Conservation (phyloP, 805 yeast genomes). For the Hanseniaspora taiwanica region DNA sequence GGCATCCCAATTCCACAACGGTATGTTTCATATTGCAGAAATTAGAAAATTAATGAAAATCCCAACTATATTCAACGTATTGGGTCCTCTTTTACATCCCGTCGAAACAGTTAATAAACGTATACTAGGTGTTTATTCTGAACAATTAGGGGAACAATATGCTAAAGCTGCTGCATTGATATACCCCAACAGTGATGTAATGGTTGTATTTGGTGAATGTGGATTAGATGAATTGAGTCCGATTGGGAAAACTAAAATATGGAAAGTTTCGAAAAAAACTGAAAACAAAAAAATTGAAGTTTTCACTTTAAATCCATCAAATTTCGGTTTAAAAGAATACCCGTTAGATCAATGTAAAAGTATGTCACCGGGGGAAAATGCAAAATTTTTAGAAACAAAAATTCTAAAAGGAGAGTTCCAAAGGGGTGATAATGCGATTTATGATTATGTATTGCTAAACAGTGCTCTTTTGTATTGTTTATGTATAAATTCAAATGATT, state of each 20-base stretch:
- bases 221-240: constrained; percentile 94
- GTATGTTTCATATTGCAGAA: constrained; percentile 71
- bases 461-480: constrained; percentile 78
- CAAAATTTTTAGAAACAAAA: constrained; percentile 32
- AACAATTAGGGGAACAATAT: constrained; percentile 64
- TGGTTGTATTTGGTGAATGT: constrained; percentile 87
- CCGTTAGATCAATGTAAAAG: constrained; percentile 54
- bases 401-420: constrained; percentile 32
- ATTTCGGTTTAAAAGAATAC: constrained; percentile 74
- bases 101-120: constrained; percentile 52
- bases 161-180: constrained; percentile 67
- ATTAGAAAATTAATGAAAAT: constrained; percentile 71
- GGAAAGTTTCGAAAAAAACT: constrained; percentile 43
- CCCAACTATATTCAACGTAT: constrained; percentile 85
- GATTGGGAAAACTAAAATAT: constrained; percentile 63
- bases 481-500: constrained; percentile 49
- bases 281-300: constrained; percentile 28
- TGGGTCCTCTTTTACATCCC: constrained; percentile 93
- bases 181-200: constrained; percentile 35
- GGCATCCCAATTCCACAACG: constrained; percentile 92
- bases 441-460: constrained; percentile 84
- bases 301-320: constrained; percentile 47
- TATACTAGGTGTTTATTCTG: constrained; percentile 80
- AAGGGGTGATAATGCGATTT: constrained; percentile 36
- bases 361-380: constrained; percentile 82